Evolutionary conservation across 768 basidiomycete species (phyloP).

Genomic region (Hericium alpestre): DNA sequence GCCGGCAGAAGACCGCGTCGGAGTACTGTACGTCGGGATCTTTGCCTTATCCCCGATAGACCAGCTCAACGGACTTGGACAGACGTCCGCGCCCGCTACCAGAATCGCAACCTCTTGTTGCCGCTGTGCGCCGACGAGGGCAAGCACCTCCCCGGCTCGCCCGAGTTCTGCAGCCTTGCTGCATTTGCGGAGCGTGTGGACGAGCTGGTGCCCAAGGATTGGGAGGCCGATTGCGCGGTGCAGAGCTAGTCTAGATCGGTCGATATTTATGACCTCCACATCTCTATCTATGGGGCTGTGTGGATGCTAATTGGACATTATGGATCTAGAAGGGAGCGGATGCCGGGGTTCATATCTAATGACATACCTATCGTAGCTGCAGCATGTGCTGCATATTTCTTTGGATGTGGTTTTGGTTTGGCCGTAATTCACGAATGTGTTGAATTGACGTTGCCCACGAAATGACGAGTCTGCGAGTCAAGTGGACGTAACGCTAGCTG

Average conservation of each 20-base stretch:
- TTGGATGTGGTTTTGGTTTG: no score
- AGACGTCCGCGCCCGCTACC: conserved; percentile 63
- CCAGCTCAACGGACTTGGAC: not conserved
- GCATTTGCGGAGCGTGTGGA: conserved; percentile 53
- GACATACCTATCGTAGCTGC: no score
- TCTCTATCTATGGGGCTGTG: no score
- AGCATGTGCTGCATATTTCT: no score
- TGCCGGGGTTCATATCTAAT: no score
- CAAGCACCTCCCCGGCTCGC: conserved; percentile 56
- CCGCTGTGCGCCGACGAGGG: conserved; percentile 58
- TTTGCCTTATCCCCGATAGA: not conserved
- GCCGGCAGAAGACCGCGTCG: not conserved
- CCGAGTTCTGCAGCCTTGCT: conserved; percentile 62
- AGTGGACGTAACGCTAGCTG: no score
- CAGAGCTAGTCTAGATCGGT: not conserved
- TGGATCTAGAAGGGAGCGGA: no score
- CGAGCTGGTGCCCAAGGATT: conserved; percentile 57
- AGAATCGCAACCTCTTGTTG: conserved; percentile 52
- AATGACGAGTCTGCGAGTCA: no score
- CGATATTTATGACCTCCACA: no score
- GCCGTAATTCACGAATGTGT: no score
- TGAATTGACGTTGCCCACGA: no score
- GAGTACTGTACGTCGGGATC: not conserved
- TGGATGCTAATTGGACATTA: no score
- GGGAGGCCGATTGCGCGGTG: conserved; percentile 50